A percentile compares a stretch with the other conserved stretches of the same genome.
Conservation (phyloP, 228 moss, liverwort and hornwort genomes). For the Sphagnum magellanicum region DNA sequence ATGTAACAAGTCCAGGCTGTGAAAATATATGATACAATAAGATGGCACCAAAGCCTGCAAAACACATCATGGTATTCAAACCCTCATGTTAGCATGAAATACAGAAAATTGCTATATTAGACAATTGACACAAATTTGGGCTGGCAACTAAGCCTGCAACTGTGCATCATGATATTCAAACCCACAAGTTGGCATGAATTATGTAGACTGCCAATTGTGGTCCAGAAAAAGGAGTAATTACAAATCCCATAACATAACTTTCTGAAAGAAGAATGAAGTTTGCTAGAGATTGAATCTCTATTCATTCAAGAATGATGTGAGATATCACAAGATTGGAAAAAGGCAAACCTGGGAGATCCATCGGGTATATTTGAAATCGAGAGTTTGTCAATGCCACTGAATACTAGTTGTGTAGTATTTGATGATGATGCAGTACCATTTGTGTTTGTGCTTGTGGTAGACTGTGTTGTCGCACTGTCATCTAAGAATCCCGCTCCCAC, state of each 20-base stretch:
- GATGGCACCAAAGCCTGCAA: slow-evolving; percentile 77
- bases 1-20: slow-evolving; percentile 70
- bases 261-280: not conserved
- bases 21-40: slow-evolving; percentile 79
- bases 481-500: slow-evolving; percentile 23
- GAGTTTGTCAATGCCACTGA: slow-evolving; percentile 59
- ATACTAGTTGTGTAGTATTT: slow-evolving; percentile 17
- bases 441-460: slow-evolving; percentile 1
- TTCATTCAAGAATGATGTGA: no score
- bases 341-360: slow-evolving; percentile 46
- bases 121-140: no score
- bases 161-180: slow-evolving; percentile 3
- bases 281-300: no score
- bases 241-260: not conserved
- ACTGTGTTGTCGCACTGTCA: not conserved
- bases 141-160: no score
- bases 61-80: no score
- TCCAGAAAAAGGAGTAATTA: slow-evolving; percentile 1
- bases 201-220: not conserved
- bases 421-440: slow-evolving; percentile 1
- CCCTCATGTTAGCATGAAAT: no score
- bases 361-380: slow-evolving; percentile 67
- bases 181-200: not conserved
- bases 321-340: not conserved
- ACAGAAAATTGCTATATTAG: no score